Conservation (phyloP, 139 green algal species). For the Closterium sp. region DNA sequence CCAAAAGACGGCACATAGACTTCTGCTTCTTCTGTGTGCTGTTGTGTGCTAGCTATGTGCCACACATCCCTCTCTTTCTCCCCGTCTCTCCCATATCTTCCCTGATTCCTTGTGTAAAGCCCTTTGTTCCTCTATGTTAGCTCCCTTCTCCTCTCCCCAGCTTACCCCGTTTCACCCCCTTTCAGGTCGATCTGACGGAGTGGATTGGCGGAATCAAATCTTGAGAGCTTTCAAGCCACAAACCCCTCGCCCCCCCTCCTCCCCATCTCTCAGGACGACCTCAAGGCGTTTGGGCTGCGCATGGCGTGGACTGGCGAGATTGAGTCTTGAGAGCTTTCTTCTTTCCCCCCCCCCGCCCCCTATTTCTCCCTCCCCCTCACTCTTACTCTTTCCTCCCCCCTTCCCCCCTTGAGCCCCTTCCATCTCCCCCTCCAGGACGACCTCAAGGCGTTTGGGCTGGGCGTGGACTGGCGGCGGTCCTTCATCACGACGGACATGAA, state of each 20-base stretch:
- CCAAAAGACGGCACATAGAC: too few relatives aligned
- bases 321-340: too few relatives aligned
- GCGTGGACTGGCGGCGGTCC: conserved; percentile 93
- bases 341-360: too few relatives aligned
- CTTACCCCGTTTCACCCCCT: background rate
- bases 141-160: background rate
- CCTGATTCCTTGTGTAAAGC: too few relatives aligned
- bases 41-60: background rate
- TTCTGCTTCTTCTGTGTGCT: background rate
- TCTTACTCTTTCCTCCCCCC: background rate
- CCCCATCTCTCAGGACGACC: background rate
- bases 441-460: conserved; percentile 89
- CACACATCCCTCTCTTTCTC: background rate
- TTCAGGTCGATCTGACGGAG: conserved; percentile 72
- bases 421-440: conserved; percentile 59
- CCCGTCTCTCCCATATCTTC: background rate
- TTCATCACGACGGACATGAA: conserved; percentile 99
- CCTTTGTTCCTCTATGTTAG: too few relatives aligned
- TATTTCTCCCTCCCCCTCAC: background rate
- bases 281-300: conserved; percentile 89
- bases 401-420: background rate
- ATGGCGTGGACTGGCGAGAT: conserved; percentile 88
- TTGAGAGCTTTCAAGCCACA: conserved; percentile 61
- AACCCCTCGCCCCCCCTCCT: background rate
- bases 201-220: conserved; percentile 82